Base-by-base conservation (phyloP, 2,329 filamentous ascomycete species). In the Thielaviopsis euricoi region DNA sequence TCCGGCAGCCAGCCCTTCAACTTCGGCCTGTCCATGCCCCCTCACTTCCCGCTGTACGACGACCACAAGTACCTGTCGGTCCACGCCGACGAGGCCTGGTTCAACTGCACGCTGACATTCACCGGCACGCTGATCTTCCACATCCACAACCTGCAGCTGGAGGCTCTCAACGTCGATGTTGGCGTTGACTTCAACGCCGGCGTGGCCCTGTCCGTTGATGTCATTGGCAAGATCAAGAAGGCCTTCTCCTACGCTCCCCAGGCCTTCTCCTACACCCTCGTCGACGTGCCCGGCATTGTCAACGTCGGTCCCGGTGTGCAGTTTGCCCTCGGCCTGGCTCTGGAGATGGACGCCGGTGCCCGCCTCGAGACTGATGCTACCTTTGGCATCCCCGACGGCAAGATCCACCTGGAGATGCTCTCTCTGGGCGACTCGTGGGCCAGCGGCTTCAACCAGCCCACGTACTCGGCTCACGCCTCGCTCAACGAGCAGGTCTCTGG, bases 61-160 rank as follows among this genome's bases (percentile, higher is more conserved):
- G 63, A 66, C 29, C 60, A 61, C 6, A 43, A 43, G 37, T 68
- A 68, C 60, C 60, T 72, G 55, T 67, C 64, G 12, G 64, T 70
- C 21, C 67, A 64, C 2, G 69, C 69, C 21, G 65, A 71, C 49
- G 61, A 63, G 15, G 70, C 67, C 49, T 61, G 63, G 50, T 66
- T 75, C 54, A 66, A 64, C 19, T 65, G 68, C 23, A 65, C 65
- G 9, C 64, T 71, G 48, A 69, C 70, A 12, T 69, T 74, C 46
- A 72, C 71, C 1, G 72, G 72, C 26, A 68, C 68, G 58, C 65
- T 74, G 19, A 64, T 66, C 52, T 73, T 72, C 64, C 68, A 68
- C 59, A 67, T 73, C 60, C 62, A 65, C 40, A 60, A 60, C 19
- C 64, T 65, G 48, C 63, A 65, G 46, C 63, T 71, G 6, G 62